A percentile compares a stretch with the other conserved stretches of the same genome.
Conservation (phyloP, 1,139 yeast species). For the Taphrina confusa region DNA sequence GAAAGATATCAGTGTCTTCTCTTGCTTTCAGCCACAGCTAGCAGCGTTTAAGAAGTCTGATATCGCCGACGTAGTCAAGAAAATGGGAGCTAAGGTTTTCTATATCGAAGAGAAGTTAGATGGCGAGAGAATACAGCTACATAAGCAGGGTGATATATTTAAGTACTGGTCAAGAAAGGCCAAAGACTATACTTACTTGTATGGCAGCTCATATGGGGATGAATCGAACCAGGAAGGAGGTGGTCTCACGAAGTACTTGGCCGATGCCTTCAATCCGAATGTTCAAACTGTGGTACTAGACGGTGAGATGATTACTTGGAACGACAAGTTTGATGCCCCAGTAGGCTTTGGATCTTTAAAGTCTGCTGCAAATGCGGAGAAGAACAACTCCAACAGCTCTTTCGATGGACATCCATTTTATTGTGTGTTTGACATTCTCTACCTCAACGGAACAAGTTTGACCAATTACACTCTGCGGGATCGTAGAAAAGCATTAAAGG, state of each 20-base stretch:
- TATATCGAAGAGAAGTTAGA: conserved; percentile 88
- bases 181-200: conserved; percentile 69
- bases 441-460: conserved; percentile 64
- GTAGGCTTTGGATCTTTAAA: conserved; percentile 81
- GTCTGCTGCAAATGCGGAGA: conserved; percentile 59
- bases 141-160: conserved; percentile 54
- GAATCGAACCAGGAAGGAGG: conserved; percentile 49
- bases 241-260: conserved; percentile 60
- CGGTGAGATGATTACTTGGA: conserved; percentile 94
- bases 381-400: conserved; percentile 36
- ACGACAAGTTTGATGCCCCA: conserved; percentile 58
- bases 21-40: conserved; percentile 59
- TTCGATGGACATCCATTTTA: conserved; percentile 53
- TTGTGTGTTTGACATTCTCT: conserved; percentile 70
- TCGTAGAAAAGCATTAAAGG: conserved; percentile 57
- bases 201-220: conserved; percentile 61
- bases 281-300: conserved; percentile 64
- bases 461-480: conserved; percentile 57
- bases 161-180: conserved; percentile 68
- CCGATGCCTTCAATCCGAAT: conserved; percentile 50
- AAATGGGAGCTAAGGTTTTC: conserved; percentile 51
- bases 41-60: conserved; percentile 56
- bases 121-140: conserved; percentile 85
- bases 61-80: conserved; percentile 36
- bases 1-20: conserved; percentile 42